These are phyloP conservation scores for Xylariaceae sp. DNA, from an alignment of 2,329 filamentous ascomycete genomes.

Conservation along the genomic window DNA sequence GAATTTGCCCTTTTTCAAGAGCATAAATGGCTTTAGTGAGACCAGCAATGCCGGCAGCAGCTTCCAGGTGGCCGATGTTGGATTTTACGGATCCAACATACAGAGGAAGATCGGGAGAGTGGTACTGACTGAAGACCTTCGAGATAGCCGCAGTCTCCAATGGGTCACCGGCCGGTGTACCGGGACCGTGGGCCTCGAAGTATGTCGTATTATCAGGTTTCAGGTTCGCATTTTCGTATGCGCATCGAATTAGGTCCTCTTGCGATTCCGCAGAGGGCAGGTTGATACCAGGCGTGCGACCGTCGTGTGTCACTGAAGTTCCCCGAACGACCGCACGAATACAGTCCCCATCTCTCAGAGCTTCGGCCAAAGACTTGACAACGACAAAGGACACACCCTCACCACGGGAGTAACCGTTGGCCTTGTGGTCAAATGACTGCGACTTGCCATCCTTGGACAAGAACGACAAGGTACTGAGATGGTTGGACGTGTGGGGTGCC, in stretches of 20 bases:
- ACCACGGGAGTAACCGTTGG: slow-evolving; percentile 38
- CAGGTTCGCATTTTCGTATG: slow-evolving; percentile 31
- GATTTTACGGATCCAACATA: slow-evolving; percentile 29
- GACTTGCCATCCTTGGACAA: slow-evolving; percentile 28
- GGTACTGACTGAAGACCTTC: slow-evolving; percentile 27
- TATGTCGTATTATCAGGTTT: slow-evolving; percentile 30
- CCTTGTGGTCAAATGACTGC: slow-evolving; percentile 29
- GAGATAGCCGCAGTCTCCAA: slow-evolving; percentile 37
- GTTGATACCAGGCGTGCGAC: slow-evolving; percentile 38
- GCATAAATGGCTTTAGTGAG: slow-evolving; percentile 28
- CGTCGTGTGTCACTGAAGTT: slow-evolving; percentile 40
- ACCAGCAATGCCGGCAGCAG: slow-evolving; percentile 27
- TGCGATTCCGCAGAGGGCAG: slow-evolving; percentile 31
- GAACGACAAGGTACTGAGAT: slow-evolving; percentile 28
- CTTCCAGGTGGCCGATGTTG: slow-evolving; percentile 29
- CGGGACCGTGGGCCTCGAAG: slow-evolving; percentile 37
- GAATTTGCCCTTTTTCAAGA: slow-evolving; percentile 28
- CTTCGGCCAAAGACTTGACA: slow-evolving; percentile 43
- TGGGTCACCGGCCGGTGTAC: slow-evolving; percentile 38
- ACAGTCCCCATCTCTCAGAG: slow-evolving; percentile 41
- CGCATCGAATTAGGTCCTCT: slow-evolving; percentile 35
- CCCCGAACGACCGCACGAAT: slow-evolving; percentile 38
- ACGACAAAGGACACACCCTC: slow-evolving; percentile 45
- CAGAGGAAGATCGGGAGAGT: slow-evolving; percentile 21
- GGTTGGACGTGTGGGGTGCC: slow-evolving; percentile 30